A percentile compares a stretch with the other conserved stretches of the same genome.
phyloP scores from a whole-genome alignment of 148 eudicot species.

The Fallopia convolvulus region DNA sequence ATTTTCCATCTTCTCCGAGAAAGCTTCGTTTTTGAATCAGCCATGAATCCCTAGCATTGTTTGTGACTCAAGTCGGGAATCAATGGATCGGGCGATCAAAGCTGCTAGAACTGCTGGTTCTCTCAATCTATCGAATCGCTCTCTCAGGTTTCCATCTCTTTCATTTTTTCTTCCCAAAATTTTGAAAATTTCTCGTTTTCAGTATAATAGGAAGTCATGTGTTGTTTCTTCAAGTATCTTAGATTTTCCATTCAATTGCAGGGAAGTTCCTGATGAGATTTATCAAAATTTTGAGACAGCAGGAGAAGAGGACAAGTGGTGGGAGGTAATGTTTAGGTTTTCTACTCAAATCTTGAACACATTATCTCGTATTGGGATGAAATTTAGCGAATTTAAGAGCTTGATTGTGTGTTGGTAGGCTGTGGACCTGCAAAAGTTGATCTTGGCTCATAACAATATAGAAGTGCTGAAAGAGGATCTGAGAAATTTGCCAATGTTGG shows the following conservation, averaged over 20 bases:
- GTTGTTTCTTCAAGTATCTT: neutral
- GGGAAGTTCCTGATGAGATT: slow-evolving; percentile 84
- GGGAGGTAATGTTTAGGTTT: slow-evolving; percentile 65
- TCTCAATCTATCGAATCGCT: slow-evolving; percentile 85
- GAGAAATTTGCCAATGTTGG: slow-evolving; percentile 52
- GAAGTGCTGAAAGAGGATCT: slow-evolving; percentile 72
- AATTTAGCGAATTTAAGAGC: neutral
- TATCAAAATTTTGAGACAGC: slow-evolving; percentile 78
- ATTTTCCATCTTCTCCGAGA: neutral
- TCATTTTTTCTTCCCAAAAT: neutral
- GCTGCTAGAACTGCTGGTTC: slow-evolving; percentile 85
- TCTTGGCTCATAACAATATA: slow-evolving; percentile 86
- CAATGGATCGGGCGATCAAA: slow-evolving; percentile 81
- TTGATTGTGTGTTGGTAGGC: slow-evolving; percentile 36
- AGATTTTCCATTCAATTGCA: slow-evolving; percentile 21
- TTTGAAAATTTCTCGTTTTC: neutral
- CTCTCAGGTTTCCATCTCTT: slow-evolving; percentile 44
- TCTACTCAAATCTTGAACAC: neutral
- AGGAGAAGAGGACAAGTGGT: slow-evolving; percentile 82
- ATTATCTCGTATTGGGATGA: neutral
- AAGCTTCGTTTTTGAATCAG: neutral
- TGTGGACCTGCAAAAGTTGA: slow-evolving; percentile 93
- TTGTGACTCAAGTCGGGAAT: neutral
- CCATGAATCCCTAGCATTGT: neutral
- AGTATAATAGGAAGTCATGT: neutral